Conservation (phyloP, 768 basidiomycete species). For the Suillus placidus region DNA sequence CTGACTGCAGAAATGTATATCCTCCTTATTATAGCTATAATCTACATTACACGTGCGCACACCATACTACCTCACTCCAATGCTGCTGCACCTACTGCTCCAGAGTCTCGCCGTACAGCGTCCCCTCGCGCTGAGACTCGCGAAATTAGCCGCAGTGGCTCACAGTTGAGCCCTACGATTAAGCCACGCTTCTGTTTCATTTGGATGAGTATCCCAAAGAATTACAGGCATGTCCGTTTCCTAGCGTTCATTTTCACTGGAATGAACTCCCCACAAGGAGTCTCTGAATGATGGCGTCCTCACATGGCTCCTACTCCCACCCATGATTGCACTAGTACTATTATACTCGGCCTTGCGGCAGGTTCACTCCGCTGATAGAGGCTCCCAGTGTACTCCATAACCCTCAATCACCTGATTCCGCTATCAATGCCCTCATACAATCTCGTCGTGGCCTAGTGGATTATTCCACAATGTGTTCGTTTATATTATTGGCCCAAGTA, state of each 20-base stretch:
- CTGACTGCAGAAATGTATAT: conserved; percentile 54
- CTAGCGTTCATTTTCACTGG: background rate
- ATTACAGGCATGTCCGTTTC: conserved; percentile 62
- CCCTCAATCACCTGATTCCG: conserved; percentile 42
- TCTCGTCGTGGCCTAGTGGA: conserved; percentile 80
- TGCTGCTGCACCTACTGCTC: conserved; percentile 18
- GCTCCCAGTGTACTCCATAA: conserved; percentile 58
- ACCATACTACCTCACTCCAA: conserved; percentile 42
- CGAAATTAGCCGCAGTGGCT: conserved; percentile 44
- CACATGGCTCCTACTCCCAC: conserved; percentile 82
- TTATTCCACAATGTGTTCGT: conserved; percentile 78
- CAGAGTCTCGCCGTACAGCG: conserved; percentile 25
- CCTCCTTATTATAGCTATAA: conserved; percentile 54
- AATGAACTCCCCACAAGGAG: conserved; percentile 49
- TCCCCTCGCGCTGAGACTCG: conserved; percentile 53
- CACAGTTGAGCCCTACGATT: conserved; percentile 30
- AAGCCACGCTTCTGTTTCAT: conserved; percentile 68
- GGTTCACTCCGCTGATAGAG: conserved; percentile 65
- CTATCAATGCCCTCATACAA: conserved; percentile 57
- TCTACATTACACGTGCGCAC: conserved; percentile 68
- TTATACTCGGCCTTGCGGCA: conserved; percentile 54
- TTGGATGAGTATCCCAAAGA: conserved; percentile 92
- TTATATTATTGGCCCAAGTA: conserved; percentile 78
- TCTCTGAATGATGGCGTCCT: conserved; percentile 84
- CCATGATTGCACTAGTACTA: conserved; percentile 74